These are phyloP conservation scores for Dactylellina cionopaga DNA, from an alignment of 2,329 filamentous ascomycete species.

Conservation along the genomic window DNA sequence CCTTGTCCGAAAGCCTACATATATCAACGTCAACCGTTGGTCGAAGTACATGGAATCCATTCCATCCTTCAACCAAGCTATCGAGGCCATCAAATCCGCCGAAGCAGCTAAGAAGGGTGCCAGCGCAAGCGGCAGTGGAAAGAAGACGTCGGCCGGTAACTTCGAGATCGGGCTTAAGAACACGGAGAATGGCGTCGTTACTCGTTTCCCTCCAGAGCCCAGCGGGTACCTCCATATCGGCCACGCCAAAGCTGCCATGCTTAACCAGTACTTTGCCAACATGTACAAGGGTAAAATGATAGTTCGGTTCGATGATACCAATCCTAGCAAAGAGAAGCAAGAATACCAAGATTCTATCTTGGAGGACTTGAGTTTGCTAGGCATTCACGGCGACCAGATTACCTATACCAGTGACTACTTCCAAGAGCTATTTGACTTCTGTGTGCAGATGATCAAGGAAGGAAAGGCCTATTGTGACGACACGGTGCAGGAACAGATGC, in stretches of 20 bases:
- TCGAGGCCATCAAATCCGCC: slow-evolving; percentile 76
- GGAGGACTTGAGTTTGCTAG: slow-evolving; percentile 89
- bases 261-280: slow-evolving; percentile 97
- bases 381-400: slow-evolving; percentile 85
- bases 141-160: slow-evolving; percentile 78
- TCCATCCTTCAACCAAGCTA: slow-evolving; percentile 77
- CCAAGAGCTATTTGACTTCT: slow-evolving; percentile 86
- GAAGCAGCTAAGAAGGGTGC: slow-evolving; percentile 75
- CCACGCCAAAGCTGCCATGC: slow-evolving; percentile 89
- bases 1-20: slow-evolving; percentile 71
- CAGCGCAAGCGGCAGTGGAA: slow-evolving; percentile 5
- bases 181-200: slow-evolving; percentile 87
- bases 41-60: slow-evolving; percentile 84
- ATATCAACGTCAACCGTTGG: slow-evolving; percentile 84
- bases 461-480: slow-evolving; percentile 95
- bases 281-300: slow-evolving; percentile 91
- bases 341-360: slow-evolving; percentile 95
- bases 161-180: slow-evolving; percentile 89
- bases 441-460: slow-evolving; percentile 82
- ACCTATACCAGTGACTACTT: slow-evolving; percentile 97
- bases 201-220: slow-evolving; percentile 91
- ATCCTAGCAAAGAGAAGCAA: slow-evolving; percentile 95
- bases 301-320: slow-evolving; percentile 95
- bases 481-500: slow-evolving; percentile 88
- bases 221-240: slow-evolving; percentile 95